Evolutionary conservation across 2,329 filamentous ascomycete species (phyloP).

Genomic region (Lecanicillium sp.): DNA sequence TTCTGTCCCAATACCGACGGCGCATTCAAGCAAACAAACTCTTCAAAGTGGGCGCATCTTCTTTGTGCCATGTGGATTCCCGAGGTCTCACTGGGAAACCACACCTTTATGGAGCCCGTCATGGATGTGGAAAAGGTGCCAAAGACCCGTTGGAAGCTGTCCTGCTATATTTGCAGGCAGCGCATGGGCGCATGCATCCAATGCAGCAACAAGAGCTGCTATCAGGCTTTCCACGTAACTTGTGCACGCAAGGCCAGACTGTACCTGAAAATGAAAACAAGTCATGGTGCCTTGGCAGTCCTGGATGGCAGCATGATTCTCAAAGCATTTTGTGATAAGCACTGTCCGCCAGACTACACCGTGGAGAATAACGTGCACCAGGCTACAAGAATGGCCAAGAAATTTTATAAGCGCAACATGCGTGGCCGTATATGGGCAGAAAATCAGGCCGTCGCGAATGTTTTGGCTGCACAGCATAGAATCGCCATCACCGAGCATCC

Average conservation of each 20-base stretch:
- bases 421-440: slow-evolving; percentile 86
- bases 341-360: slow-evolving; percentile 83
- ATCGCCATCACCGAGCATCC: slow-evolving; percentile 58
- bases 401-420: slow-evolving; percentile 86
- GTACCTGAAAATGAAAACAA: slow-evolving; percentile 95
- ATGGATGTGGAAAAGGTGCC: slow-evolving; percentile 98
- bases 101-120: slow-evolving; percentile 96
- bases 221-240: slow-evolving; percentile 93
- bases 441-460: slow-evolving; percentile 73
- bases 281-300: slow-evolving; percentile 67
- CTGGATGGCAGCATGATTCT: slow-evolving; percentile 73
- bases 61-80: slow-evolving; percentile 98
- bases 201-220: slow-evolving; percentile 95
- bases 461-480: slow-evolving; percentile 65
- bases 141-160: slow-evolving; percentile 85
- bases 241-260: slow-evolving; percentile 82
- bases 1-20: slow-evolving; percentile 98
- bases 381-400: slow-evolving; percentile 75
- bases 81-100: slow-evolving; percentile 89
- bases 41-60: slow-evolving; percentile 92
- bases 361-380: slow-evolving; percentile 75
- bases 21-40: slow-evolving; percentile 96
- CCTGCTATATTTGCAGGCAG: slow-evolving; percentile 94
- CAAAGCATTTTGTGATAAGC: slow-evolving; percentile 93
- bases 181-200: slow-evolving; percentile 98